Conservation (phyloP, 495 filamentous ascomycete genomes). For the Talaromyces ruber region DNA sequence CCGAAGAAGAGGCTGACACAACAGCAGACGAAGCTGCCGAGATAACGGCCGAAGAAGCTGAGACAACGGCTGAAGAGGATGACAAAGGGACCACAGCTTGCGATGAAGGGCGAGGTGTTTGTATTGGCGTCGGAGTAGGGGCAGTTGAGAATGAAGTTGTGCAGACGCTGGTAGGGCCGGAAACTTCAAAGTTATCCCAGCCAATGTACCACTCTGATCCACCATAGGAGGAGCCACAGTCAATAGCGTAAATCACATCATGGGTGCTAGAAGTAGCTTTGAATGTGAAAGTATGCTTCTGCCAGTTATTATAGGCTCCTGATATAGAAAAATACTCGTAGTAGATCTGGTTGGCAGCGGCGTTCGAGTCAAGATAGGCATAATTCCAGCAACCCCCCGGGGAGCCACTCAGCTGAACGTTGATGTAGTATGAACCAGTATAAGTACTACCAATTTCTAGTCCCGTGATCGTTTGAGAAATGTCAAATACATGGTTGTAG, state of each 20-base stretch:
- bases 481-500: neutral
- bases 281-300: neutral
- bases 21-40: neutral
- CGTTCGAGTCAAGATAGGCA: neutral
- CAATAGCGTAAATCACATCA: neutral
- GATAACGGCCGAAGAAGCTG: neutral
- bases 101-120: neutral
- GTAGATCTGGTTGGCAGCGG: neutral
- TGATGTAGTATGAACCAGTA: neutral
- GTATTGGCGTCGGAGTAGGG: neutral
- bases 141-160: neutral
- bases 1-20: neutral
- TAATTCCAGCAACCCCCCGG: neutral
- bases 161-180: neutral
- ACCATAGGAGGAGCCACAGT: neutral
- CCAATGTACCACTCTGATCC: neutral
- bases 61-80: neutral
- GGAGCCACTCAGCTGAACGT: neutral
- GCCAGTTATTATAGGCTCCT: neutral
- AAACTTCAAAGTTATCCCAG: constrained; percentile 1
- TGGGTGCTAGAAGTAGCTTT: neutral
- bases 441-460: neutral
- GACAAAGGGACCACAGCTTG: neutral
- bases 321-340: neutral
- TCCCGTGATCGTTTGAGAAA: neutral